Evolutionary conservation across 2,329 filamentous ascomycete genomes (phyloP).

Genomic region (Cladophialophora immunda): DNA sequence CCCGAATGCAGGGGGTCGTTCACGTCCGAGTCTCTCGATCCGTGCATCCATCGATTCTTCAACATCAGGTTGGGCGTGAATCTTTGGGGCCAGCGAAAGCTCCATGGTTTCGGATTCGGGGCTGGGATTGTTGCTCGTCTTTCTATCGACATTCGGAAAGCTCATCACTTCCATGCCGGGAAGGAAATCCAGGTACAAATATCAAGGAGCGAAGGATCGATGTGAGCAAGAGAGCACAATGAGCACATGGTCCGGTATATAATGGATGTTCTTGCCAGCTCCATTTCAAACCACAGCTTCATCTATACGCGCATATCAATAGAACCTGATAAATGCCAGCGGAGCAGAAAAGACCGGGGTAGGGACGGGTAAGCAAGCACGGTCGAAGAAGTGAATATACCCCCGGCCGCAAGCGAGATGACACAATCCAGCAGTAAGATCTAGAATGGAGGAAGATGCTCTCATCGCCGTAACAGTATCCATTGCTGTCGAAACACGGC

Average conservation of each 20-base stretch:
- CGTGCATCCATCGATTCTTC: constrained; percentile 41
- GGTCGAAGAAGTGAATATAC: neutral
- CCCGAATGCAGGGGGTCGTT: constrained; percentile 66
- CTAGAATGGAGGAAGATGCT: neutral
- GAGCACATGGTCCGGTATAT: neutral
- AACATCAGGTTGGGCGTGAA: constrained; percentile 21
- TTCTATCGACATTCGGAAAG: constrained; percentile 2
- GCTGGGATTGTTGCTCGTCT: neutral
- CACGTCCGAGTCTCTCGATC: constrained; percentile 69
- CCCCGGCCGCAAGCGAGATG: neutral
- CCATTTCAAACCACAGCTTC: neutral
- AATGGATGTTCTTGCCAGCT: neutral
- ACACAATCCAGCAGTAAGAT: neutral
- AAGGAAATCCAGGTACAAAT: neutral
- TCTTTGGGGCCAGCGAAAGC: constrained; percentile 15
- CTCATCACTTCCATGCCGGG: neutral
- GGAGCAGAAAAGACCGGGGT: neutral
- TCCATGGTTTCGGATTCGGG: neutral
- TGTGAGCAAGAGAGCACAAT: neutral
- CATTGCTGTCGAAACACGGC: constrained; percentile 7
- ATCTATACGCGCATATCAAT: constrained; percentile 9
- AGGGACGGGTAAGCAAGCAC: neutral
- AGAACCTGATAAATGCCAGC: neutral
- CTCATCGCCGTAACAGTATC: neutral
- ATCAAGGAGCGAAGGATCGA: neutral